Conservation (phyloP, 495 filamentous ascomycete species). For the Podospora pseudopauciseta region DNA sequence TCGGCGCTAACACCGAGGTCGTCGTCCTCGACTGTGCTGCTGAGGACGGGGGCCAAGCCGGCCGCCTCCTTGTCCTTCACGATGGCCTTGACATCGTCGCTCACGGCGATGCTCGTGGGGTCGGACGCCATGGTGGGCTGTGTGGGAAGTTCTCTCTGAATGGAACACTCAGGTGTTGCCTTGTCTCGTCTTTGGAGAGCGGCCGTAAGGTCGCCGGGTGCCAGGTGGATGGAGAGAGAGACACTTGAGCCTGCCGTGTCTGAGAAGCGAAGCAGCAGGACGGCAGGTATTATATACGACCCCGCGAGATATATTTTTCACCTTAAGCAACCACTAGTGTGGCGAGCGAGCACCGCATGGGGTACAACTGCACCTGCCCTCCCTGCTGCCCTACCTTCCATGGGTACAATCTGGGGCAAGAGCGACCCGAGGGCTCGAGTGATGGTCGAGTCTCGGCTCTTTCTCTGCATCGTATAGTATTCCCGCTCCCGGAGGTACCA, state of each 20-base stretch:
- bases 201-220: not conserved
- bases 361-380: not conserved
- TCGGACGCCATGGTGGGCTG: conserved; percentile 18
- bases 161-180: not conserved
- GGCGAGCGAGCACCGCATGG: not conserved
- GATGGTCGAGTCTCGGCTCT: not conserved
- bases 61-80: conserved; percentile 18
- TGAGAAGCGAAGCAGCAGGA: not conserved
- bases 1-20: conserved; percentile 19
- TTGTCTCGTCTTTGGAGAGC: conserved; percentile 1
- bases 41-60: conserved; percentile 10
- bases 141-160: not conserved
- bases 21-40: conserved; percentile 9
- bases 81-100: conserved; percentile 17
- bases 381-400: not conserved
- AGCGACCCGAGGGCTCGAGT: not conserved
- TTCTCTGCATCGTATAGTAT: not conserved
- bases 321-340: not conserved
- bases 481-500: not conserved
- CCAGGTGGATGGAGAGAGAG: not conserved
- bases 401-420: not conserved
- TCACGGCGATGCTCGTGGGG: conserved; percentile 15
- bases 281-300: conserved; percentile 10
- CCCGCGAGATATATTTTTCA: conserved; percentile 2
- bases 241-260: not conserved